Evolutionary conservation across 2,329 filamentous ascomycete genomes (phyloP).

Genomic region (Fusarium subtropicale): DNA sequence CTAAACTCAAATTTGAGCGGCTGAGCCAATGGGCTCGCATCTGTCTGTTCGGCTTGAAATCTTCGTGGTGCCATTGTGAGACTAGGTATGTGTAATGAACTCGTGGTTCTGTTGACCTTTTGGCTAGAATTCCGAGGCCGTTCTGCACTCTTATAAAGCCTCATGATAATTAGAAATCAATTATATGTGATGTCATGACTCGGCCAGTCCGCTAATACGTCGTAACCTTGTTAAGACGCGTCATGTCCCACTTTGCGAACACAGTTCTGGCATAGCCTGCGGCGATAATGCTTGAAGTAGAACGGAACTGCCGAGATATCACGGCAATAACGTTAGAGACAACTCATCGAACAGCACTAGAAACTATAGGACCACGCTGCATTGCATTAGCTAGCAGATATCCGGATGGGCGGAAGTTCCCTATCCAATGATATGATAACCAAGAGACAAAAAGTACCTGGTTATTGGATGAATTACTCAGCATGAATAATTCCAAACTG

Average conservation of each 20-base stretch:
- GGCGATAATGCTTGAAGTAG: background rate
- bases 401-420: background rate
- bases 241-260: constrained; percentile 25
- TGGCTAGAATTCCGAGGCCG: accelerated
- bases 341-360: background rate
- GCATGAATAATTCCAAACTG: background rate
- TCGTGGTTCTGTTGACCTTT: accelerated
- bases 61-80: constrained; percentile 21
- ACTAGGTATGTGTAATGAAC: background rate
- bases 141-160: background rate
- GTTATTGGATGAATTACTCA: constrained; percentile 1
- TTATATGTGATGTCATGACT: constrained; percentile 23
- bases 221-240: constrained; percentile 8
- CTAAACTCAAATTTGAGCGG: constrained; percentile 64
- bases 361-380: background rate
- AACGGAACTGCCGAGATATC: constrained; percentile 1
- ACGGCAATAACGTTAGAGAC: background rate
- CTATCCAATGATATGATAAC: background rate
- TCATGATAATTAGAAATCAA: constrained; percentile 4
- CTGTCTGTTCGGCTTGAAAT: constrained; percentile 8
- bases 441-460: no score
- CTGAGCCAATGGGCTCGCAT: constrained; percentile 51
- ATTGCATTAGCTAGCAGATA: background rate
- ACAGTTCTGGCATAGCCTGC: constrained; percentile 11
- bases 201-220: background rate